Percentiles rank a stretch among this genome's conserved stretches.
Conservation (phyloP, 192 early-diverging fungal genomes). For the Backusella circina region DNA sequence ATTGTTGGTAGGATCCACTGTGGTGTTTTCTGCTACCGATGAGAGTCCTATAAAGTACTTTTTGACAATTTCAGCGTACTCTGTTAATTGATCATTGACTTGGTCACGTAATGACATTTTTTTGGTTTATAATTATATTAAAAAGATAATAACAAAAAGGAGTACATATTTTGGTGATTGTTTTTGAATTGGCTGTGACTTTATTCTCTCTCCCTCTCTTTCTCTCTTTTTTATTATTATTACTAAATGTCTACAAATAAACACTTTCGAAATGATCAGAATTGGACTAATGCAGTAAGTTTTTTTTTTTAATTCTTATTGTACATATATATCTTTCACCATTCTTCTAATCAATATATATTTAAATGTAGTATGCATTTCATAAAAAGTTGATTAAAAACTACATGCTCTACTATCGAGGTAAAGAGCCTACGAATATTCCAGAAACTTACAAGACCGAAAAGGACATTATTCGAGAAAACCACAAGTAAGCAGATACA, state of each 20-base stretch:
- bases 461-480: conserved; percentile 63
- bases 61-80: conserved; percentile 19
- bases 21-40: conserved; percentile 20
- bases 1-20: conserved; percentile 5
- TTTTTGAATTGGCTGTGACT: background rate
- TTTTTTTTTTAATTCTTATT: background rate
- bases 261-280: conserved; percentile 38
- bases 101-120: conserved; percentile 29
- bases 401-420: conserved; percentile 44
- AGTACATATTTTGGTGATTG: background rate
- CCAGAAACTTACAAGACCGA: conserved; percentile 44
- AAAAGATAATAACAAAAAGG: background rate
- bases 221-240: background rate
- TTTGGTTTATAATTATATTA: background rate
- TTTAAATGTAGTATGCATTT: conserved; percentile 36
- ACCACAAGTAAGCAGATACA: conserved; percentile 54
- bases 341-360: background rate
- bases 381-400: conserved; percentile 61
- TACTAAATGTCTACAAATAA: conserved; percentile 11
- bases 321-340: background rate
- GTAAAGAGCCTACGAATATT: background rate
- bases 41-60: conserved; percentile 25
- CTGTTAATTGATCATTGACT: conserved; percentile 29
- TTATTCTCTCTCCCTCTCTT: background rate
- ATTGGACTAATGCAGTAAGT: conserved; percentile 45